Evolutionary conservation across 2,329 filamentous ascomycete species (phyloP).

Genomic region (Cryphonectria japonica): DNA sequence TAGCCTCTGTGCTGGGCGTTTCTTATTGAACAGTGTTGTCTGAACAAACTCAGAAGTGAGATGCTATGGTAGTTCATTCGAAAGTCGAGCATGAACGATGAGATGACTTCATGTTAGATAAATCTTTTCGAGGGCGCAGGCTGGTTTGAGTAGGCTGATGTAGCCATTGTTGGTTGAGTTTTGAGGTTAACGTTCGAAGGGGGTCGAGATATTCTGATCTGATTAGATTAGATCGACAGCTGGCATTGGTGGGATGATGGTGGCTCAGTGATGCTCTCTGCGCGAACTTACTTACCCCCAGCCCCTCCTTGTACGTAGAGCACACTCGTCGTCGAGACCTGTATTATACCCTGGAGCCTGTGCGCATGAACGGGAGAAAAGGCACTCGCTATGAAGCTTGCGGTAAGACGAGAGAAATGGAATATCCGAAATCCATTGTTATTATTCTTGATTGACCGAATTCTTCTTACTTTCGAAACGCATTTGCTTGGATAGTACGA

Average conservation of each 20-base stretch:
- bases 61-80: too few species aligned
- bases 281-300: too few species aligned
- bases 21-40: not conserved
- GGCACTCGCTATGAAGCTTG: not conserved
- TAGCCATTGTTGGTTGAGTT: not conserved
- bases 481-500: not conserved
- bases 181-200: not conserved
- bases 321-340: not conserved
- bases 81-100: too few species aligned
- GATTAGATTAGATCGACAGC: conserved; percentile 30
- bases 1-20: too few species aligned
- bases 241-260: conserved; percentile 5
- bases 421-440: conserved; percentile 10
- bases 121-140: not conserved
- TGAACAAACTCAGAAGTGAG: not conserved
- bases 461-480: not conserved
- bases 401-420: not conserved
- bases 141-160: not conserved
- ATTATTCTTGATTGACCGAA: conserved; percentile 6
- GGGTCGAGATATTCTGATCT: not conserved
- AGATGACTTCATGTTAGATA: too few species aligned
- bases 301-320: not conserved
- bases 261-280: not conserved
- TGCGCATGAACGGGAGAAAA: not conserved
- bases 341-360: not conserved